Percentiles rank a stretch among this genome's conserved stretches.
These are phyloP conservation scores for Zangia roseola DNA, from an alignment of 768 basidiomycete species.

Conservation along the genomic window DNA sequence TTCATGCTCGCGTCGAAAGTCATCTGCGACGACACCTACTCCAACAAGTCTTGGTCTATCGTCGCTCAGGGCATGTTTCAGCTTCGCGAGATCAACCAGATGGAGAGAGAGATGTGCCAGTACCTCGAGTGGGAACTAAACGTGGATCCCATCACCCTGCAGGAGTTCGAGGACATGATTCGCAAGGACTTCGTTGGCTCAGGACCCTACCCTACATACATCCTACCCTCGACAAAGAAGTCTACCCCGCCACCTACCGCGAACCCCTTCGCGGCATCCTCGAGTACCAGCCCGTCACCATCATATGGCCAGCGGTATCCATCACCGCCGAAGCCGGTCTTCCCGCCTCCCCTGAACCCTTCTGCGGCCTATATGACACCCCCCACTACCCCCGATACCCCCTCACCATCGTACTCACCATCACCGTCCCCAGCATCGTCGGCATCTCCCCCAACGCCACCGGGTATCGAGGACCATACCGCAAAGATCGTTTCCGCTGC, in stretches of 20 bases:
- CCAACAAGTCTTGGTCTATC: conserved; percentile 90
- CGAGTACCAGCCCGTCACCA: conserved; percentile 28
- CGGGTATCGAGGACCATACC: conserved; percentile 48
- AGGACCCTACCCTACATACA: conserved; percentile 63
- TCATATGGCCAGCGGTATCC: conserved; percentile 31
- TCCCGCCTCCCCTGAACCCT: conserved; percentile 15
- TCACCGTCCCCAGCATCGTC: conserved; percentile 62
- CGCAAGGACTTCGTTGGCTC: conserved; percentile 56
- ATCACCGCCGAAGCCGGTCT: conserved; percentile 30
- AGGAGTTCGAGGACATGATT: conserved; percentile 60
- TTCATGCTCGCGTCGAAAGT: conserved; percentile 77
- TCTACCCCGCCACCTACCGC: conserved; percentile 41
- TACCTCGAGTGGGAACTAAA: conserved; percentile 93
- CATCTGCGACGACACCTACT: conserved; percentile 93
- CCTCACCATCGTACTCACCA: conserved; percentile 48
- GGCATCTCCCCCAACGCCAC: conserved; percentile 58
- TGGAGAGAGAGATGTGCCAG: conserved; percentile 77
- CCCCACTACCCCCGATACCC: conserved; percentile 50
- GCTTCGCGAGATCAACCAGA: conserved; percentile 75
- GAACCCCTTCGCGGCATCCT: conserved; percentile 34
- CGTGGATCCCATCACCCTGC: conserved; percentile 61
- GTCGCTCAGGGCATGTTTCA: conserved; percentile 87
- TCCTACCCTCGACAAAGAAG: conserved; percentile 60
- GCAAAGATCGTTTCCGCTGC: conserved; percentile 47
- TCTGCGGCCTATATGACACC: conserved; percentile 25